phyloP scores from a whole-genome alignment of 177 flowering plant species.

The Vitis hybrid region DNA sequence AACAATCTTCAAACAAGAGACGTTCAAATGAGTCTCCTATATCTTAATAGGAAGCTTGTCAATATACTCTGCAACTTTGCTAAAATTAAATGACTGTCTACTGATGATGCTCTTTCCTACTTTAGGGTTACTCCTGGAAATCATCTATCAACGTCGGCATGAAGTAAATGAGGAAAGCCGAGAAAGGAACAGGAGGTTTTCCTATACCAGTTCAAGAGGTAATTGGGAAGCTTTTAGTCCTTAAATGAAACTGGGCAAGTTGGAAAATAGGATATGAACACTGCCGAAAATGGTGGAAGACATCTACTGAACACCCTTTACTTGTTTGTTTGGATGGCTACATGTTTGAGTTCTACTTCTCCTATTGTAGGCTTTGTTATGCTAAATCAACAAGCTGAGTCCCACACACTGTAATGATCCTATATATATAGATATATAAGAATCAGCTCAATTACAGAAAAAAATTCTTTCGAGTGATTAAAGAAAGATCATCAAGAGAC shows the following conservation, averaged over 20 bases:
- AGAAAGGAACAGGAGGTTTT: too few relatives aligned
- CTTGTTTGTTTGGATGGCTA: not conserved
- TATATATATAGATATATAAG: too few relatives aligned
- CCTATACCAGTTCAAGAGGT: not conserved
- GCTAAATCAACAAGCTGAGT: not conserved
- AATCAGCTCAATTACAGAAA: too few relatives aligned
- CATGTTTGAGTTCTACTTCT: not conserved
- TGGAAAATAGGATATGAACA: not conserved
- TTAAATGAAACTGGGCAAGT: not conserved
- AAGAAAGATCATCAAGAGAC: too few relatives aligned
- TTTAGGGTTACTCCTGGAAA: constrained; percentile 9
- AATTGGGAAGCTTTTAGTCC: constrained; percentile 9
- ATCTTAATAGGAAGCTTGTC: not conserved
- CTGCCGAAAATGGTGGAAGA: not conserved
- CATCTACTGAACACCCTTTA: not conserved
- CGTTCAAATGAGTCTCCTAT: too few relatives aligned
- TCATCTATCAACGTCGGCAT: not conserved
- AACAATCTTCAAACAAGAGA: too few relatives aligned
- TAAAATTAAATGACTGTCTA: not conserved
- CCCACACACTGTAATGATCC: too few relatives aligned
- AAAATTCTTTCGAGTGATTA: too few relatives aligned
- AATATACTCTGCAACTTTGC: not conserved
- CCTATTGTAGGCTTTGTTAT: not conserved
- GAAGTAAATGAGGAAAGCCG: not conserved
- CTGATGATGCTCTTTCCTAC: constrained; percentile 2